Evolutionary conservation across 2,329 filamentous ascomycete species (phyloP).

Genomic region (Fusarium stilboides): DNA sequence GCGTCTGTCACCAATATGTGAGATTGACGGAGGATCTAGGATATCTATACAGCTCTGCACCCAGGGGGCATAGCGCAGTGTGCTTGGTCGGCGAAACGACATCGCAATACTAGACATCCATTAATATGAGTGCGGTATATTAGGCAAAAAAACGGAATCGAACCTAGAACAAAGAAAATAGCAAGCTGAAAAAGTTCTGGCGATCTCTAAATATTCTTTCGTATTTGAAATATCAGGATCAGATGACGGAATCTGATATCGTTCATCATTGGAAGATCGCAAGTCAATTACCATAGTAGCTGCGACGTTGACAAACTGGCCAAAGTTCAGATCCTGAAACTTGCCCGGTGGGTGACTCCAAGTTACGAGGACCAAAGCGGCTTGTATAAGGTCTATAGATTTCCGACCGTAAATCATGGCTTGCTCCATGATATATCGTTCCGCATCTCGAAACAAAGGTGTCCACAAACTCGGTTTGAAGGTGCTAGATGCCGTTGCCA

Average conservation of each 20-base stretch:
- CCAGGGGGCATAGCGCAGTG: conserved; percentile 24
- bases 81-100: conserved; percentile 18
- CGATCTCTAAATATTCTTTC: conserved; percentile 7
- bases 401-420: conserved; percentile 30
- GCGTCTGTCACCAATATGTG: conserved; percentile 11
- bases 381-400: conserved; percentile 38
- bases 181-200: conserved; percentile 17
- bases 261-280: conserved; percentile 28
- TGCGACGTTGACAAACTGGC: conserved; percentile 36
- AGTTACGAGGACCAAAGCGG: conserved; percentile 26
- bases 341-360: conserved; percentile 34
- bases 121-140: neutral
- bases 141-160: neutral
- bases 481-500: conserved; percentile 19
- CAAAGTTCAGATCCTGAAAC: conserved; percentile 37
- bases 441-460: conserved; percentile 27
- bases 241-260: conserved; percentile 3
- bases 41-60: conserved; percentile 9
- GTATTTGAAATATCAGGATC: neutral
- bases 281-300: conserved; percentile 39
- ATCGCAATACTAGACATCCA: conserved; percentile 18
- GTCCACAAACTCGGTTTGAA: conserved; percentile 21
- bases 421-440: conserved; percentile 27
- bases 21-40: conserved; percentile 1
- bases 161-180: conserved; percentile 32